Base-by-base conservation (phyloP, 2,329 filamentous ascomycete genomes). In the Mycosphaerella sp. region DNA sequence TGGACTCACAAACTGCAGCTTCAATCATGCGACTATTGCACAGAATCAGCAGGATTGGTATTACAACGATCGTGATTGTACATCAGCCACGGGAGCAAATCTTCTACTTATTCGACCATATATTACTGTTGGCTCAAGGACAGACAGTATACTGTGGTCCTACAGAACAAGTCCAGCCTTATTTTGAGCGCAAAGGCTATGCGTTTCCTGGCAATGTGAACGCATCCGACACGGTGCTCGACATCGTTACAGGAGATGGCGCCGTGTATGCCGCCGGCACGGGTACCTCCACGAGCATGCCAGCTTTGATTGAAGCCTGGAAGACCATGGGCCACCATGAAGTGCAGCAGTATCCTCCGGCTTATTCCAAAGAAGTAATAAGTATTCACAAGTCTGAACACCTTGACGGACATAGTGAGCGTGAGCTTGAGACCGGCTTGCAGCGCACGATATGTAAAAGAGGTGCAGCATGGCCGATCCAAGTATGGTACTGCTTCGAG, bases 41-140 rank as follows among this genome's bases (percentile, higher is more conserved):
- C 54, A 74, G 76, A 1, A 75, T 83, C 42, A 76, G 78, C 6
- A 72, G 73, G 2, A 70, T 80, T 0, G 80, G 80, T 2, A 79
- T 82, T 10, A 80, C 79, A 2, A 76, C 80, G 40, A 78, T 83
- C 49, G 75, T 78, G 43, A 80, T 81, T 53, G 80, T 83, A 56
- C 80, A 83, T 61, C 80, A 84, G 62, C 81, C 81, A 2, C 73
- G 80, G 6, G 70, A 76, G 45, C 78, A 82, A 59, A 82, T 83
- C 32, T 83, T 82, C 63, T 74, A 78, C 53, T 71, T 77, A 50
- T 74, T 84, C 23, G 80, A 83, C 61, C 73, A 77, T 54, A 67
- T 83, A 1, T 73, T 83, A 32, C 72, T 84, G 2, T 72, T 83
- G 1, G 76, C 75, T 9, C 75, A 75, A 55, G 81, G 81, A 1